Evolutionary conservation across 208 protist species (phyloP).

Genomic region (Crithidia thermophila): DNA sequence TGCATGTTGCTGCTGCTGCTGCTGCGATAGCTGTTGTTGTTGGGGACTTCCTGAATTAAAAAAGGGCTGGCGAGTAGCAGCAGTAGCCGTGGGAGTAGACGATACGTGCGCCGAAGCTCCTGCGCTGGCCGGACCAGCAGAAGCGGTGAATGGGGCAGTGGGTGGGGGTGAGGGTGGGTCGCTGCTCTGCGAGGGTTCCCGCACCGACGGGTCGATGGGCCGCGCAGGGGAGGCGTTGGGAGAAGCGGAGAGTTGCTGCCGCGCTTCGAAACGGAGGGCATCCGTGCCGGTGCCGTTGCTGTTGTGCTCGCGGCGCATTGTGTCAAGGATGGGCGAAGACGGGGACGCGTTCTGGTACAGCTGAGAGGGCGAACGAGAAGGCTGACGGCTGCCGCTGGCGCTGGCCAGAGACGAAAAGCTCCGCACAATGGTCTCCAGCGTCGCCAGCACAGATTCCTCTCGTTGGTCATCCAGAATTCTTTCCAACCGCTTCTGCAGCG

Average conservation of each 20-base stretch:
- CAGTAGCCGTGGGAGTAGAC: no score
- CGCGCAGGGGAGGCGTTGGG: background rate
- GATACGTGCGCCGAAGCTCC: background rate
- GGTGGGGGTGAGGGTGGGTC: constrained; percentile 3
- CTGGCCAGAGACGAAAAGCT: background rate
- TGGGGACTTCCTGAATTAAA: no score
- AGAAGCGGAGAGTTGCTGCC: background rate
- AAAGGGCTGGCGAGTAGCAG: no score
- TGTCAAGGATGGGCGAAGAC: no score
- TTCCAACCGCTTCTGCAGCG: background rate
- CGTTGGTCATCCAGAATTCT: background rate
- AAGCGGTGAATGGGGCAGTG: background rate
- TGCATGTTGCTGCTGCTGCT: background rate
- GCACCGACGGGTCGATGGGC: background rate
- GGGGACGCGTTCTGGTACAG: no score
- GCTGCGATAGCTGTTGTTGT: background rate
- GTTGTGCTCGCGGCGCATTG: no score
- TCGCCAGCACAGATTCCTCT: background rate
- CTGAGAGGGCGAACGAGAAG: no score
- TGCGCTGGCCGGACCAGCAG: no score
- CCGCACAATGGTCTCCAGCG: background rate
- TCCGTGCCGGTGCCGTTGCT: no score
- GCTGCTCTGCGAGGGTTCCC: background rate
- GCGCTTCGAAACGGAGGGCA: no score
- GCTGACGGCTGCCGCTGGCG: no score